Percentiles rank a stretch among this genome's conserved stretches.
Evolutionary conservation across 305 asterid species (phyloP).

Genomic region (Solanum hybrid): DNA sequence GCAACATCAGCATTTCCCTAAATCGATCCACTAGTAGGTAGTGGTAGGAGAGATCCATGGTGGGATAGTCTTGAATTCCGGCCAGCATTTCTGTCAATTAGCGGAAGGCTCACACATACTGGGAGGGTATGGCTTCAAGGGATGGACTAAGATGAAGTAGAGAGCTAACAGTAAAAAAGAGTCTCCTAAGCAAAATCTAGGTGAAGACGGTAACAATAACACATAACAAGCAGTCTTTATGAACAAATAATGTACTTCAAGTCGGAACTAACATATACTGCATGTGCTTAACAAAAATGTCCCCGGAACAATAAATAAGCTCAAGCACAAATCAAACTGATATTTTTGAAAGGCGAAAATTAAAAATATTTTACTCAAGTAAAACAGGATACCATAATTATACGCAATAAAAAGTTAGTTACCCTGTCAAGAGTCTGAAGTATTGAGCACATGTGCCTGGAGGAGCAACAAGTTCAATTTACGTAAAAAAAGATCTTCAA

Average conservation of each 20-base stretch:
- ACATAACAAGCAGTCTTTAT: not conserved
- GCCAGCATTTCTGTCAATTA: not conserved
- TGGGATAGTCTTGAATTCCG: not conserved
- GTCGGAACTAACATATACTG: not conserved
- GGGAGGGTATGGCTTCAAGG: not conserved
- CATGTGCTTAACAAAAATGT: not conserved
- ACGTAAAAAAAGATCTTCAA: not conserved
- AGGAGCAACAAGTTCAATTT: conserved; percentile 38
- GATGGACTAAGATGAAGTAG: not conserved
- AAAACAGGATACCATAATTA: not conserved
- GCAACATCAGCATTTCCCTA: not conserved
- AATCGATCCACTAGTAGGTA: not conserved
- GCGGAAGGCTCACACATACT: not conserved
- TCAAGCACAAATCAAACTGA: not conserved
- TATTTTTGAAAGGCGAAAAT: not conserved
- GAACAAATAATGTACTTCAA: not conserved
- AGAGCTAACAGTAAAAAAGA: not conserved
- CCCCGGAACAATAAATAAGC: not conserved
- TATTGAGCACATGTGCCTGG: conserved; percentile 83
- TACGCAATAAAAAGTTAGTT: not conserved
- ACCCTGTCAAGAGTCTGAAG: conserved; percentile 91
- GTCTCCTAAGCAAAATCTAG: not conserved
- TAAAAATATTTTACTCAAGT: not conserved
- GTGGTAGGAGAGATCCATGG: not conserved
- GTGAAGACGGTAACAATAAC: not conserved